phyloP scores from a whole-genome alignment of 1,284 basidiomycete genomes.

The Amylostereum areolatum region DNA sequence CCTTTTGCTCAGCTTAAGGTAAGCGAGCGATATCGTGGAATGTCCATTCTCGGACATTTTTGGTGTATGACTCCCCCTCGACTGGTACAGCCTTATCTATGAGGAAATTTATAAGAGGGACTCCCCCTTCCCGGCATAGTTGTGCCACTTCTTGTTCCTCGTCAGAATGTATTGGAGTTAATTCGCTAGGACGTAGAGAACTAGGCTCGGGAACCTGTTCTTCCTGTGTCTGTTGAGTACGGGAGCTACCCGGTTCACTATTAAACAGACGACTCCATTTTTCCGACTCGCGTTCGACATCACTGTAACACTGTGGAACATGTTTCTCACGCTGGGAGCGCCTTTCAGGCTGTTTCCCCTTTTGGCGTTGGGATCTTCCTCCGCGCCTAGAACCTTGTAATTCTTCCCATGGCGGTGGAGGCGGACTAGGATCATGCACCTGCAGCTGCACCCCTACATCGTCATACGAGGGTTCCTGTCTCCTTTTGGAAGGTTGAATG shows the following conservation, averaged over 20 bases:
- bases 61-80: not conserved
- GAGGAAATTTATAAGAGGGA: slow-evolving; percentile 2
- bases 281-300: not conserved
- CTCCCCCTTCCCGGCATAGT: slow-evolving; percentile 8
- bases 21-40: not conserved
- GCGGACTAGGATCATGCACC: not conserved
- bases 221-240: not conserved
- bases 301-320: not conserved
- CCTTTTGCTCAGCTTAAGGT: not conserved
- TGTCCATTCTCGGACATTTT: not conserved
- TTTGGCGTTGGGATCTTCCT: too few relatives aligned
- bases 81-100: not conserved
- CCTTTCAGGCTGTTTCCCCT: not conserved
- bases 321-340: not conserved
- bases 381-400: not conserved
- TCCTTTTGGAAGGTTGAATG: not conserved
- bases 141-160: not conserved
- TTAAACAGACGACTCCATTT: not conserved
- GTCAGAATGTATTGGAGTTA: not conserved
- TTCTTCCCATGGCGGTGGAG: not conserved
- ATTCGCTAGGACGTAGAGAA: not conserved
- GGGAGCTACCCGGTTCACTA: not conserved
- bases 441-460: not conserved
- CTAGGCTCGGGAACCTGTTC: not conserved
- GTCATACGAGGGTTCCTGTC: not conserved